A percentile compares a stretch with the other conserved stretches of the same genome.
Conservation (phyloP, 225 moss, liverwort and hornwort species). For the Pseudoscleropodium purum region DNA sequence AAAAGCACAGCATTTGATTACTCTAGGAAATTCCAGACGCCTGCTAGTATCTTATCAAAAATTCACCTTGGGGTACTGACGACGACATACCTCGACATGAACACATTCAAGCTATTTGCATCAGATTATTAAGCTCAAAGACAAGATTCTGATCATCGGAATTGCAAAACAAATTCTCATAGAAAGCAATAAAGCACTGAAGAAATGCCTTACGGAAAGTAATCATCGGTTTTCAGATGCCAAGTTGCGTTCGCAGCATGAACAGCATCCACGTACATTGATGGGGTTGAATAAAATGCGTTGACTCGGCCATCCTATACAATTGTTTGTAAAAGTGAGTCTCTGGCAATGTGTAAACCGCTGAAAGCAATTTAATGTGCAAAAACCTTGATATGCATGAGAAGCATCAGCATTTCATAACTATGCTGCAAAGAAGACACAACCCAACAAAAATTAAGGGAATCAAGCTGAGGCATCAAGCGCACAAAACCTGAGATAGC, state of each 20-base stretch:
- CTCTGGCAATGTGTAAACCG: neutral
- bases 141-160: neutral
- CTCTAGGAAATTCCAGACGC: neutral
- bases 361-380: neutral
- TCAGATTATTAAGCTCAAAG: neutral
- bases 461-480: neutral
- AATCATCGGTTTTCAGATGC: slow-evolving; percentile 87
- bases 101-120: neutral
- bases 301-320: slow-evolving; percentile 90
- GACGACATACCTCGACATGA: neutral
- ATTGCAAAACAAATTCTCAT: neutral
- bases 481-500: neutral
- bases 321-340: neutral
- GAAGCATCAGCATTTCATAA: neutral
- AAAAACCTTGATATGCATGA: neutral
- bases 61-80: neutral
- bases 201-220: slow-evolving; percentile 60
- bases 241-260: slow-evolving; percentile 82
- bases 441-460: neutral
- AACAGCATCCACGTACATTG: slow-evolving; percentile 79
- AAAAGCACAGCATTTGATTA: neutral
- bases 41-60: neutral
- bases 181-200: neutral
- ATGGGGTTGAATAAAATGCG: slow-evolving; percentile 89
- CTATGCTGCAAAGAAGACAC: neutral